phyloP scores from a whole-genome alignment of 164 flowering plant species.

The Annona squamosa region DNA sequence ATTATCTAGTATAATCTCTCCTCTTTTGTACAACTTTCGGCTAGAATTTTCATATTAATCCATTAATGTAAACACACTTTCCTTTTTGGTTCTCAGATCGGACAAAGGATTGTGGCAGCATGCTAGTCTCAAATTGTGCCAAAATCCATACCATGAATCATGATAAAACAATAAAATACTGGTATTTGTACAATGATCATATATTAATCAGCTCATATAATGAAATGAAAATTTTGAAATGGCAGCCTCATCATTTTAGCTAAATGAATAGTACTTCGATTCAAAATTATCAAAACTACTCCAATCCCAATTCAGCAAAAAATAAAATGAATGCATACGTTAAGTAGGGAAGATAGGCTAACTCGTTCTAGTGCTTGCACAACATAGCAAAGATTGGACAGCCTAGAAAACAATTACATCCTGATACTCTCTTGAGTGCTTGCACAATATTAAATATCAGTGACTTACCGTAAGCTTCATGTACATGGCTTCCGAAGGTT shows the following conservation, averaged over 20 bases:
- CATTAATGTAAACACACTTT: too few species aligned
- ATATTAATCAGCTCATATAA: neutral
- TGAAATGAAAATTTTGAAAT: slow-evolving; percentile 1
- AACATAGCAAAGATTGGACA: too few species aligned
- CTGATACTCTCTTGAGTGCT: neutral
- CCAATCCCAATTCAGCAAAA: neutral
- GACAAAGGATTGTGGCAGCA: too few species aligned
- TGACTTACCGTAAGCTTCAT: slow-evolving; percentile 83
- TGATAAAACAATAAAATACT: too few species aligned
- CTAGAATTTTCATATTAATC: too few species aligned
- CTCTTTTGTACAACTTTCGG: too few species aligned
- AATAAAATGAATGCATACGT: neutral
- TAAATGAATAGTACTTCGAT: neutral
- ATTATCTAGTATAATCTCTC: too few species aligned
- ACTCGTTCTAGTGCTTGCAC: neutral
- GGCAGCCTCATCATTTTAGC: neutral
- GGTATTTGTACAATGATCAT: neutral
- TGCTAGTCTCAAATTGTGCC: too few species aligned
- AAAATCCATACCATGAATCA: too few species aligned
- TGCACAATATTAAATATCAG: neutral
- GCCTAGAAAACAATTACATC: too few species aligned
- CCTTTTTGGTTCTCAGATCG: too few species aligned
- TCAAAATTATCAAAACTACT: neutral
- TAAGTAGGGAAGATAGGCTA: neutral
- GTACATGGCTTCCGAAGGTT: slow-evolving; percentile 93